Conservation (phyloP, 2,329 filamentous ascomycete genomes). For the Hypoxylon sp. region DNA sequence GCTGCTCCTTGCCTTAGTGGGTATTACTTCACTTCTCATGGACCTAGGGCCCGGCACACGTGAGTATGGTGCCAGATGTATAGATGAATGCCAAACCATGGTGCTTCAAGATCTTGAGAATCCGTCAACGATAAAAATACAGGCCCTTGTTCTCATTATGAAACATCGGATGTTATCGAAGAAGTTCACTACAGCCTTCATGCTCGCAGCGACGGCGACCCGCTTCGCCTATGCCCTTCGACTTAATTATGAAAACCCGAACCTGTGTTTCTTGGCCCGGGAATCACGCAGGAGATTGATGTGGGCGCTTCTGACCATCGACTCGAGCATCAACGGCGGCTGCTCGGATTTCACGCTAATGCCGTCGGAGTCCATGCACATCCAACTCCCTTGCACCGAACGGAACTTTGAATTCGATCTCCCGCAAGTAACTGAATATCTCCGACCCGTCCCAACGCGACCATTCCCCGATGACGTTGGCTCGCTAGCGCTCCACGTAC, state of each 20-base stretch:
- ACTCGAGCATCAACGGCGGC: conserved; percentile 63
- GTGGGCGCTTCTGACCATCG: conserved; percentile 66
- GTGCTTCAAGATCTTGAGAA: conserved; percentile 69
- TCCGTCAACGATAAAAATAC: conserved; percentile 70
- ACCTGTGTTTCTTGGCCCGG: conserved; percentile 58
- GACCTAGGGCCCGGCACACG: conserved; percentile 67
- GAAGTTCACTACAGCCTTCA: conserved; percentile 63
- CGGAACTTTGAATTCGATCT: conserved; percentile 71
- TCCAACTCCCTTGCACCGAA: conserved; percentile 66
- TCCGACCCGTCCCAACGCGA: conserved; percentile 60
- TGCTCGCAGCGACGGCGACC: conserved; percentile 62
- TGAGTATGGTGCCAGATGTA: conserved; percentile 68
- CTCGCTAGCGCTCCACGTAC: conserved; percentile 69
- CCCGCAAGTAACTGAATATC: conserved; percentile 67
- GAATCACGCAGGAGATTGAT: conserved; percentile 57
- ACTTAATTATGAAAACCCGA: conserved; percentile 65
- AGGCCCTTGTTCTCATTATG: conserved; percentile 63
- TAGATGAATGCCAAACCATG: conserved; percentile 68
- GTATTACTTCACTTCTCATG: conserved; percentile 70
- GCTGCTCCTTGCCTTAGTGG: conserved; percentile 68
- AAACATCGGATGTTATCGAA: conserved; percentile 64
- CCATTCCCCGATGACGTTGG: conserved; percentile 68
- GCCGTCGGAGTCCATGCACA: conserved; percentile 60
- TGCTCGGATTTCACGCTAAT: conserved; percentile 64
- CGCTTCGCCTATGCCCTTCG: conserved; percentile 66